Conservation (phyloP, 805 yeast species). For the Kodamaea laetipori region DNA sequence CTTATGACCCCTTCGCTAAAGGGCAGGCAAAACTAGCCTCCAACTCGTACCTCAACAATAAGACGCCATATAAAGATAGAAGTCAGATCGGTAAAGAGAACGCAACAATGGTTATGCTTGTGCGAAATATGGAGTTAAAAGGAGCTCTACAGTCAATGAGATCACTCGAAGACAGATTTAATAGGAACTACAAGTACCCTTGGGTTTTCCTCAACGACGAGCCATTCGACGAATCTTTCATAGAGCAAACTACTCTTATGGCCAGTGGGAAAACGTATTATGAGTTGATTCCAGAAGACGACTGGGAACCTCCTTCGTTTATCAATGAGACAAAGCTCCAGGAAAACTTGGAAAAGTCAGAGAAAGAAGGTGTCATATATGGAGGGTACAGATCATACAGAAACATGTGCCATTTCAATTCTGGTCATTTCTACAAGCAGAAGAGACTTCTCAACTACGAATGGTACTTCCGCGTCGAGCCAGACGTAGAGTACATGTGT, state of each 20-base stretch:
- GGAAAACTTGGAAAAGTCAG: slow-evolving; percentile 24
- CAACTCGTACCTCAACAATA: slow-evolving; percentile 28
- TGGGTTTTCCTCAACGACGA: slow-evolving; percentile 49
- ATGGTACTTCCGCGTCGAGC: slow-evolving; percentile 65
- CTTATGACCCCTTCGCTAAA: slow-evolving; percentile 17
- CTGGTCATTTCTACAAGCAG: slow-evolving; percentile 60
- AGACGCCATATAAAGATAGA: slow-evolving; percentile 32
- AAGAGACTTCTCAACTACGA: slow-evolving; percentile 47
- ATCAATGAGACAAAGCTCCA: slow-evolving; percentile 35
- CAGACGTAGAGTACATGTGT: slow-evolving; percentile 56
- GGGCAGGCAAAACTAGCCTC: slow-evolving; percentile 30
- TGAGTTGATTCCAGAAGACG: slow-evolving; percentile 41
- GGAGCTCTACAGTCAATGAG: slow-evolving; percentile 61
- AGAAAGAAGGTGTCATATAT: slow-evolving; percentile 33
- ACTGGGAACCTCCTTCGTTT: slow-evolving; percentile 44
- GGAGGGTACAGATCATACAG: slow-evolving; percentile 56
- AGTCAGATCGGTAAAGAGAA: slow-evolving; percentile 59
- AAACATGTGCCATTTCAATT: slow-evolving; percentile 74
- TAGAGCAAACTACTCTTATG: slow-evolving; percentile 45
- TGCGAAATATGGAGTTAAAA: slow-evolving; percentile 74
- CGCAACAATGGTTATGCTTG: slow-evolving; percentile 87
- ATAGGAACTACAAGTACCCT: slow-evolving; percentile 40
- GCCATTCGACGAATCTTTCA: slow-evolving; percentile 44
- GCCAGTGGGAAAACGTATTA: slow-evolving; percentile 45
- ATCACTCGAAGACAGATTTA: slow-evolving; percentile 46